Conservation (phyloP, 352 stramenopile species). For the Nothophytophthora sp. region DNA sequence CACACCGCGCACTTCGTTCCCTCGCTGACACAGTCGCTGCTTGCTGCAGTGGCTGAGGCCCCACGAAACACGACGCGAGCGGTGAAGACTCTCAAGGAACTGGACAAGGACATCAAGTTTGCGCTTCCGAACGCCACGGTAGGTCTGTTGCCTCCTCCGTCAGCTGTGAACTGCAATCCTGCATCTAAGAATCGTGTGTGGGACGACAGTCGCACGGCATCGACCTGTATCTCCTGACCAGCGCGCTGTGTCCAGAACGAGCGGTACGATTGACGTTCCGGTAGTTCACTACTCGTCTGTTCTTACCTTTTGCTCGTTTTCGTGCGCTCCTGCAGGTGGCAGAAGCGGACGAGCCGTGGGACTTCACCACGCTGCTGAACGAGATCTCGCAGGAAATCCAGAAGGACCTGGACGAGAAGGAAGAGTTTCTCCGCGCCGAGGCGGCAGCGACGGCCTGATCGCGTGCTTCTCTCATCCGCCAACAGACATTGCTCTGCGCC, state of each 20-base stretch:
- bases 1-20: not conserved
- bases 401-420: slow-evolving; percentile 76
- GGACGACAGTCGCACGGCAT: slow-evolving; percentile 48
- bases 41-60: slow-evolving; percentile 61
- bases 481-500: too few species aligned
- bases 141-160: not conserved
- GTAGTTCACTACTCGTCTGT: too few species aligned
- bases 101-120: slow-evolving; percentile 81
- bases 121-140: slow-evolving; percentile 61
- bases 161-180: not conserved
- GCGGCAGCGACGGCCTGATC: slow-evolving; percentile 15
- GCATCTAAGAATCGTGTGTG: not conserved
- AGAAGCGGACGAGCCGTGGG: slow-evolving; percentile 72
- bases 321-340: slow-evolving; percentile 45
- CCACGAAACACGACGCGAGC: slow-evolving; percentile 67
- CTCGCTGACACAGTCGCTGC: not conserved
- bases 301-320: not conserved
- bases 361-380: slow-evolving; percentile 77
- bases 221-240: slow-evolving; percentile 69
- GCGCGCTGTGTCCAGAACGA: slow-evolving; percentile 66
- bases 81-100: slow-evolving; percentile 77
- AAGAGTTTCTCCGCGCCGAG: slow-evolving; percentile 56
- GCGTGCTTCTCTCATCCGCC: too few species aligned
- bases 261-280: too few species aligned
- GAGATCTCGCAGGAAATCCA: slow-evolving; percentile 83